Percentiles rank a stretch among this genome's conserved stretches.
phyloP scores from a whole-genome alignment of 768 basidiomycete species.

The Sporobolomyces roseus region DNA sequence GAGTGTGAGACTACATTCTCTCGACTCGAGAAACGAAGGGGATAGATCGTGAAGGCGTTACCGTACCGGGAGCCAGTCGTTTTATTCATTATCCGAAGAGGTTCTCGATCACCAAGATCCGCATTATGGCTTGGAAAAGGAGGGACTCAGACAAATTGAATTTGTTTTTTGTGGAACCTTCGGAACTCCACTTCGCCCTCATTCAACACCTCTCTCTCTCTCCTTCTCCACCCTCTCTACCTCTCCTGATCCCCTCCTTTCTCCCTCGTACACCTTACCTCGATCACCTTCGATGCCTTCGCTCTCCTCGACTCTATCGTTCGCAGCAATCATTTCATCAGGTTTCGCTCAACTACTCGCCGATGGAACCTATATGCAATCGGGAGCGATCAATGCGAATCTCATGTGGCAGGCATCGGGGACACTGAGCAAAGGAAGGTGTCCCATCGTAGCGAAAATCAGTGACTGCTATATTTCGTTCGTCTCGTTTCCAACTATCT shows the following conservation, averaged over 20 bases:
- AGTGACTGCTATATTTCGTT: conserved; percentile 22
- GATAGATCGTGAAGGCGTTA: too few relatives aligned
- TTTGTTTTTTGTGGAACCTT: too few relatives aligned
- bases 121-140: too few relatives aligned
- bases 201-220: not conserved
- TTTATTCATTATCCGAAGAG: too few relatives aligned
- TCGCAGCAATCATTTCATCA: not conserved
- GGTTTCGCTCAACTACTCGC: not conserved
- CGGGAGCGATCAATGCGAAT: not conserved
- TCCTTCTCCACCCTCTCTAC: not conserved
- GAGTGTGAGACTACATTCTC: too few relatives aligned
- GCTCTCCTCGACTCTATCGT: not conserved
- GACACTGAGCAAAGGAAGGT: not conserved
- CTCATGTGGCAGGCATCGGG: conserved; percentile 26
- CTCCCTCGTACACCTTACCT: not conserved
- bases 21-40: too few relatives aligned
- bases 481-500: too few relatives aligned
- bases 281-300: not conserved
- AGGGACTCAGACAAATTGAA: too few relatives aligned
- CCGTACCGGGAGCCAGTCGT: too few relatives aligned
- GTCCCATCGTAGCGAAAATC: not conserved
- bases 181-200: not conserved
- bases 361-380: conserved; percentile 14
- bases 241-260: not conserved
- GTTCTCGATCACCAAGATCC: too few relatives aligned